Conservation (phyloP, 345 rosid genomes). For the Murraya paniculata region DNA sequence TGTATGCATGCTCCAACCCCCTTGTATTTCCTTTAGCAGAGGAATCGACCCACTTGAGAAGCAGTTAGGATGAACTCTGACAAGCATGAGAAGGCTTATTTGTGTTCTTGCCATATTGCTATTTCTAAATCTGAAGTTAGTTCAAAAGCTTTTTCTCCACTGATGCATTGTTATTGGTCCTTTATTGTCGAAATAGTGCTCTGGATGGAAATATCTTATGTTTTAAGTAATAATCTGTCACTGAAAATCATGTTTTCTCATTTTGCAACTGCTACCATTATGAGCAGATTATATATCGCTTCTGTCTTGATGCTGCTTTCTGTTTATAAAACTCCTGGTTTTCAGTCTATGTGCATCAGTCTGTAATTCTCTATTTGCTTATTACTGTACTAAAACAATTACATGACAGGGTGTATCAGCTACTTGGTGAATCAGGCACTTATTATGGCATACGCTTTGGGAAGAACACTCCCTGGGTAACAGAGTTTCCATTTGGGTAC, state of each 20-base stretch:
- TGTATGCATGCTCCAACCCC: background rate
- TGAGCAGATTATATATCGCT: background rate
- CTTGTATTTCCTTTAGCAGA: background rate
- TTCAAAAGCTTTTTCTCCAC: background rate
- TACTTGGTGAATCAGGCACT: constrained; percentile 89
- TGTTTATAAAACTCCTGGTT: background rate
- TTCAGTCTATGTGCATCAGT: constrained; percentile 1
- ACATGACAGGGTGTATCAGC: constrained; percentile 69
- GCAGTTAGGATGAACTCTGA: background rate
- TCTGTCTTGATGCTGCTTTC: background rate
- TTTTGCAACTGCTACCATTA: background rate
- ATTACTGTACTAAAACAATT: background rate
- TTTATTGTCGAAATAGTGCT: background rate
- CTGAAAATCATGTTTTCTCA: background rate
- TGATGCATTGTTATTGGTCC: background rate
- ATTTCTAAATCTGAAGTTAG: background rate
- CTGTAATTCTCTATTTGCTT: background rate
- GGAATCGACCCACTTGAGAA: background rate
- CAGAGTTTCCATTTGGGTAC: constrained; percentile 81
- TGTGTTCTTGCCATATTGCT: background rate
- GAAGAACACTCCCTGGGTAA: constrained; percentile 77
- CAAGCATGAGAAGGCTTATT: background rate
- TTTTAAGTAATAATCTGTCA: background rate
- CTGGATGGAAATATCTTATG: background rate
- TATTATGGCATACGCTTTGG: constrained; percentile 91